Evolutionary conservation across 805 yeast genomes (phyloP).

Genomic region (Peterozyma toletana): DNA sequence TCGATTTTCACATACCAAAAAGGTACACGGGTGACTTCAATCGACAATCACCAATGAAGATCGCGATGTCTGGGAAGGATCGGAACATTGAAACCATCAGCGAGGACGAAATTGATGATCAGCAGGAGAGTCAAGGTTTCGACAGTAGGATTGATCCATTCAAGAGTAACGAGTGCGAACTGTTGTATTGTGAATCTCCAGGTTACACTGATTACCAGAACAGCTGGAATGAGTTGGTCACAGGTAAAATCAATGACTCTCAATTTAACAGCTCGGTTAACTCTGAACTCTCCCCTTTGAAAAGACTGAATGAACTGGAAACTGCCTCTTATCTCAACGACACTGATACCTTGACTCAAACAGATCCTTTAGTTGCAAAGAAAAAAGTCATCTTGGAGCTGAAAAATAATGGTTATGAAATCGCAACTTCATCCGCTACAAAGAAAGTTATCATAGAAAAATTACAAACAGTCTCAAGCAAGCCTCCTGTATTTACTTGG

Average conservation of each 20-base stretch:
- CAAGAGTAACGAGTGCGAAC: not conserved
- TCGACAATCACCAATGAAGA: not conserved
- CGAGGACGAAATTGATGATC: not conserved
- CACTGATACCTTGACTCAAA: too few species aligned
- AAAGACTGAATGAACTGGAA: not conserved
- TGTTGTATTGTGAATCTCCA: not conserved
- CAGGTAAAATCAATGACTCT: slow-evolving; percentile 21
- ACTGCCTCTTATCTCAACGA: too few species aligned
- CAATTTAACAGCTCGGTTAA: slow-evolving; percentile 12
- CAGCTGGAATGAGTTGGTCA: slow-evolving; percentile 21
- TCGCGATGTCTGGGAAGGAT: not conserved
- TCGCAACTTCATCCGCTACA: slow-evolving; percentile 15
- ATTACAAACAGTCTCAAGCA: slow-evolving; percentile 43
- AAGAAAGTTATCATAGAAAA: slow-evolving; percentile 54
- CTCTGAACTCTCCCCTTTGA: slow-evolving; percentile 9
- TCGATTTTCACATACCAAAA: too few species aligned
- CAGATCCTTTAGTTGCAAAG: not conserved
- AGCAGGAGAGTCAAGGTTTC: not conserved
- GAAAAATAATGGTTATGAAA: not conserved
- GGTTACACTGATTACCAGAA: slow-evolving; percentile 12
- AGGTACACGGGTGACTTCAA: not conserved
- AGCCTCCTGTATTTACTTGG: slow-evolving; percentile 65
- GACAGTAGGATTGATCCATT: not conserved
- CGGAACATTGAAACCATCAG: not conserved
- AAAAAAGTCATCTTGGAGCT: not conserved